phyloP scores from a whole-genome alignment of 2,329 filamentous ascomycete genomes.

The Rhinocladiella mackenziei region DNA sequence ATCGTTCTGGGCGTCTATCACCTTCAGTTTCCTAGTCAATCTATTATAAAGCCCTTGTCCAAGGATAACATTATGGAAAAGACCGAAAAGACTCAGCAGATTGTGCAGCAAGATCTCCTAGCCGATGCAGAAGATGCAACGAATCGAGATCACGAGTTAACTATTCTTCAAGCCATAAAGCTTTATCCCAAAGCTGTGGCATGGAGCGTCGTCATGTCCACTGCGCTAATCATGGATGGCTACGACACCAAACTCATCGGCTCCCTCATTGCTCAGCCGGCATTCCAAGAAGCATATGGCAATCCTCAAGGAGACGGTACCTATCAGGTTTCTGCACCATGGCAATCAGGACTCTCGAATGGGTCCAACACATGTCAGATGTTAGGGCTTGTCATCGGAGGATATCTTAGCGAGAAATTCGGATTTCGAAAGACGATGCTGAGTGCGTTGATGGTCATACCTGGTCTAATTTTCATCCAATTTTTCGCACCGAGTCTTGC shows the following conservation, averaged over 20 bases:
- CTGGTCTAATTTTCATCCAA: conserved; percentile 34
- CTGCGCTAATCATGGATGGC: conserved; percentile 85
- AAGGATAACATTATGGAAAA: neutral
- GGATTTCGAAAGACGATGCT: conserved; percentile 35
- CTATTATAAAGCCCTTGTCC: neutral
- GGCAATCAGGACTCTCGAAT: conserved; percentile 28
- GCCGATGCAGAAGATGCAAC: conserved; percentile 31
- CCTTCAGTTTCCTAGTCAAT: neutral
- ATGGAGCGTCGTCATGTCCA: conserved; percentile 81
- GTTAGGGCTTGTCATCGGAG: conserved; percentile 33
- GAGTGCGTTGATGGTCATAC: conserved; percentile 23
- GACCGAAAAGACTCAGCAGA: neutral
- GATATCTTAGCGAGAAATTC: conserved; percentile 31
- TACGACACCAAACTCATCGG: conserved; percentile 54
- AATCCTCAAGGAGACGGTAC: conserved; percentile 4
- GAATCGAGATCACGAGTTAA: conserved; percentile 58
- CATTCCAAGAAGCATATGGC: conserved; percentile 39
- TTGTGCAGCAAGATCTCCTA: neutral
- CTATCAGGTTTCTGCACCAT: conserved; percentile 9
- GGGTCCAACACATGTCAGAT: conserved; percentile 31
- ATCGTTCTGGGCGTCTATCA: neutral
- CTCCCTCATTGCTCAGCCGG: conserved; percentile 63
- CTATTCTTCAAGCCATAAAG: conserved; percentile 67
- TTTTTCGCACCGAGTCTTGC: conserved; percentile 40
- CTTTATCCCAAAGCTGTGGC: conserved; percentile 81